Percentiles rank a stretch among this genome's conserved stretches.
Conservation (phyloP, 345 rosid genomes). For the Gossypium sturtianum region DNA sequence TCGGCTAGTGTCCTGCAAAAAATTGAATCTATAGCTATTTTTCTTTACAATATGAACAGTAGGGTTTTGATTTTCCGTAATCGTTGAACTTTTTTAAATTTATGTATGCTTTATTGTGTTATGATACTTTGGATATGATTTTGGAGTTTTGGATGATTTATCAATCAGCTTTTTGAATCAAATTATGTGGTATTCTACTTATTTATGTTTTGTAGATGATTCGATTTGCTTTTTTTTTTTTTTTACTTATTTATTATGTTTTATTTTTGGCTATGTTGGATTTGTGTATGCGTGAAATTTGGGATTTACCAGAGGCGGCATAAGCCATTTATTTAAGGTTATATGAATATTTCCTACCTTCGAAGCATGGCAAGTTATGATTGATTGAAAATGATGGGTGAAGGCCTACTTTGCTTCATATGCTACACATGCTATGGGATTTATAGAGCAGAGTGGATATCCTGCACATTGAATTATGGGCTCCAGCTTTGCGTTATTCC, state of each 20-base stretch:
- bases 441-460: neutral
- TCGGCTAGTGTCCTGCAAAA: neutral
- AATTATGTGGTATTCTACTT: neutral
- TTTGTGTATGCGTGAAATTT: neutral
- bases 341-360: no score
- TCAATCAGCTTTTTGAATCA: neutral
- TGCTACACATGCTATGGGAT: neutral
- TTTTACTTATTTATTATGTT: no score
- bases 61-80: neutral
- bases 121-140: neutral
- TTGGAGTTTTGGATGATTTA: neutral
- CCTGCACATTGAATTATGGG: neutral
- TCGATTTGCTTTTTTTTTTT: neutral
- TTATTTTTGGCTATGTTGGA: neutral
- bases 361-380: neutral
- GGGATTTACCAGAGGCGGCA: neutral
- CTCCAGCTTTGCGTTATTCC: neutral
- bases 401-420: no score
- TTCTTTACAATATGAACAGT: neutral
- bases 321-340: no score
- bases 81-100: neutral
- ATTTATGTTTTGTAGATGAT: neutral
- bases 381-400: neutral
- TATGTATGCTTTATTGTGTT: neutral
- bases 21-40: neutral